These are phyloP conservation scores for Talaromyces pinophilus DNA, from an alignment of 2,329 filamentous ascomycete genomes.

Conservation along the genomic window DNA sequence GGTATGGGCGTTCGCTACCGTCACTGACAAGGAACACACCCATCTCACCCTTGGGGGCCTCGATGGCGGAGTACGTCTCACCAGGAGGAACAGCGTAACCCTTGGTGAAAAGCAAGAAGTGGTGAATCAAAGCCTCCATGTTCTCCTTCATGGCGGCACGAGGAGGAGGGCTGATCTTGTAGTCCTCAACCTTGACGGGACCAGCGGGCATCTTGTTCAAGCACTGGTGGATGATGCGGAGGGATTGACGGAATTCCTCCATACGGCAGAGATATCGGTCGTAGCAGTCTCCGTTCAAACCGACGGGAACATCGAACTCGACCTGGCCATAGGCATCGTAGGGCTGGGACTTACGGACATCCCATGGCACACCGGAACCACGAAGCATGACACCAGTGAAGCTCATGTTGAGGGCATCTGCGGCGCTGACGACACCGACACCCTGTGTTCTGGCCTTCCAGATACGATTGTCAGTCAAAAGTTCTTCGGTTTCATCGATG, in stretches of 20 bases:
- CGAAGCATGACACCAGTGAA: slow-evolving; percentile 98
- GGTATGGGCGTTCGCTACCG: slow-evolving; percentile 92
- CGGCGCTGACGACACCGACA: slow-evolving; percentile 84
- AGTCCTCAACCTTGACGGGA: slow-evolving; percentile 93
- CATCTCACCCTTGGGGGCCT: slow-evolving; percentile 99
- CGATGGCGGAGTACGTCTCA: slow-evolving; percentile 96
- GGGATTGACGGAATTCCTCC: slow-evolving; percentile 98
- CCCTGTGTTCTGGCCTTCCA: slow-evolving; percentile 94
- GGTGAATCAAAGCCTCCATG: slow-evolving; percentile 99
- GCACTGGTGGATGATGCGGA: slow-evolving; percentile 98
- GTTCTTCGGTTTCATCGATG: slow-evolving; percentile 97
- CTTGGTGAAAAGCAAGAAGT: slow-evolving; percentile 98
- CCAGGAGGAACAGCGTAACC: slow-evolving; percentile 95
- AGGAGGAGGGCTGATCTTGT: slow-evolving; percentile 97
- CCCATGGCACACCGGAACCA: slow-evolving; percentile 93
- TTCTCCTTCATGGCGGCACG: slow-evolving; percentile 99
- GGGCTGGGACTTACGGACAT: slow-evolving; percentile 92
- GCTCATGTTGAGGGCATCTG: slow-evolving; percentile 93
- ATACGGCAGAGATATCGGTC: slow-evolving; percentile 98
- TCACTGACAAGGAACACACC: slow-evolving; percentile 95
- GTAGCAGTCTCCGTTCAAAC: slow-evolving; percentile 97
- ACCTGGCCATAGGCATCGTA: slow-evolving; percentile 98
- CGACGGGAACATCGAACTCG: slow-evolving; percentile 96
- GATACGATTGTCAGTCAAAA: slow-evolving; percentile 98
- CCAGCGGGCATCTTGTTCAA: slow-evolving; percentile 98